Conservation (phyloP, 2,329 filamentous ascomycete species). For the Bipolaris bicolor region DNA sequence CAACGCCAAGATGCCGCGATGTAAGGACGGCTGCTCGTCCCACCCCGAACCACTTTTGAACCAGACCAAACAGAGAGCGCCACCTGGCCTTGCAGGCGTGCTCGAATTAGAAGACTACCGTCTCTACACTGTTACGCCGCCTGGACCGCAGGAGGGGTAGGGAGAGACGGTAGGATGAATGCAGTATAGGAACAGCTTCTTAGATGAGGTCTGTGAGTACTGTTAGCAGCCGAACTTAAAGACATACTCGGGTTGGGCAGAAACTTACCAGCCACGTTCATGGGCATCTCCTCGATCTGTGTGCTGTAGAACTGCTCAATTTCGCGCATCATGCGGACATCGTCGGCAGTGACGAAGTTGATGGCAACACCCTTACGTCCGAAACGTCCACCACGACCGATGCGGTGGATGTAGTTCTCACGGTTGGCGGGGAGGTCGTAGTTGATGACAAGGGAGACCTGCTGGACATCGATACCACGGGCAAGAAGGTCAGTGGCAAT, state of each 20-base stretch:
- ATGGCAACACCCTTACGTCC: slow-evolving; percentile 99
- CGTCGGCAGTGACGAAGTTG: slow-evolving; percentile 99
- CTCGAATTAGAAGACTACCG: slow-evolving; percentile 42
- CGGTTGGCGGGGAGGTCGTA: slow-evolving; percentile 98
- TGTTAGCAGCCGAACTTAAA: slow-evolving; percentile 18
- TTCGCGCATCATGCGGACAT: slow-evolving; percentile 99
- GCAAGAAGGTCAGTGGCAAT: slow-evolving; percentile 97
- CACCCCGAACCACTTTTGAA: slow-evolving; percentile 47
- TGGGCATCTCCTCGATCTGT: slow-evolving; percentile 99
- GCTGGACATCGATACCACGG: slow-evolving; percentile 99
- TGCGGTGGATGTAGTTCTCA: slow-evolving; percentile 99
- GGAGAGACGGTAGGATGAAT: slow-evolving; percentile 33
- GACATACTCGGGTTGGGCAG: neutral
- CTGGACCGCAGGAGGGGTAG: slow-evolving; percentile 30
- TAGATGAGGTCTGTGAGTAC: slow-evolving; percentile 47
- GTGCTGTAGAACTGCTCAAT: slow-evolving; percentile 99
- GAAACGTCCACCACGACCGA: slow-evolving; percentile 99
- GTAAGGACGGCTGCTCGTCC: slow-evolving; percentile 40
- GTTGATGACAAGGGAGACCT: slow-evolving; percentile 99
- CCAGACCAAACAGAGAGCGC: slow-evolving; percentile 34
- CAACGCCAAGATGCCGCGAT: slow-evolving; percentile 52
- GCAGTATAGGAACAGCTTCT: slow-evolving; percentile 34
- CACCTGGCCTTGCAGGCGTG: slow-evolving; percentile 42
- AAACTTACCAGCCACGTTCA: slow-evolving; percentile 75
- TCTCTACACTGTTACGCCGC: slow-evolving; percentile 34